phyloP scores from a whole-genome alignment of 208 protist species.

The Trypanosoma grayi region DNA sequence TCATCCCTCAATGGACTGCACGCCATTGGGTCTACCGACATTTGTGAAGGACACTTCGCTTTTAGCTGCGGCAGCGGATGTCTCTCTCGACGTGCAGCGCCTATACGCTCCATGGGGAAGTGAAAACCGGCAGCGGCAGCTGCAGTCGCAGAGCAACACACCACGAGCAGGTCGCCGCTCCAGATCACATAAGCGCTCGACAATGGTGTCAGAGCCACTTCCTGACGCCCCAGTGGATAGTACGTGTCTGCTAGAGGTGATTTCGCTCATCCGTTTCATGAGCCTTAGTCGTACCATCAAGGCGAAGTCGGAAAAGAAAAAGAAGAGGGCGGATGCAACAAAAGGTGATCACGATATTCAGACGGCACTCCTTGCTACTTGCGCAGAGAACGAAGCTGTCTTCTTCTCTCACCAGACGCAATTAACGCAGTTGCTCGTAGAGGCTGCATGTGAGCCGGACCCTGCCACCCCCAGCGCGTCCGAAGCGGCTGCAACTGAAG shows the following conservation, averaged over 20 bases:
- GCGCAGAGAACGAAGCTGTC: not conserved
- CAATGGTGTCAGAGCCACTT: not conserved
- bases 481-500: no score
- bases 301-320: not conserved
- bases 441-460: no score
- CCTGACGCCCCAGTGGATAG: not conserved
- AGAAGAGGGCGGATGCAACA: not conserved
- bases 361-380: not conserved
- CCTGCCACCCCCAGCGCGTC: no score
- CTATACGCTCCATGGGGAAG: not conserved
- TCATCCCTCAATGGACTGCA: not conserved
- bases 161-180: no score
- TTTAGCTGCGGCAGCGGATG: not conserved
- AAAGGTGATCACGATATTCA: not conserved
- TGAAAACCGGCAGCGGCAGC: not conserved
- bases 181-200: not conserved
- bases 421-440: not conserved
- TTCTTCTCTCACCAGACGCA: not conserved
- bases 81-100: not conserved
- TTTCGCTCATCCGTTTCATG: not conserved
- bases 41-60: not conserved
- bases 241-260: not conserved
- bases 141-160: not conserved
- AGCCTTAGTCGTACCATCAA: not conserved
- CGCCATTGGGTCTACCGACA: not conserved